phyloP scores from a whole-genome alignment of 495 filamentous ascomycete species.

The Penicillium fimorum region DNA sequence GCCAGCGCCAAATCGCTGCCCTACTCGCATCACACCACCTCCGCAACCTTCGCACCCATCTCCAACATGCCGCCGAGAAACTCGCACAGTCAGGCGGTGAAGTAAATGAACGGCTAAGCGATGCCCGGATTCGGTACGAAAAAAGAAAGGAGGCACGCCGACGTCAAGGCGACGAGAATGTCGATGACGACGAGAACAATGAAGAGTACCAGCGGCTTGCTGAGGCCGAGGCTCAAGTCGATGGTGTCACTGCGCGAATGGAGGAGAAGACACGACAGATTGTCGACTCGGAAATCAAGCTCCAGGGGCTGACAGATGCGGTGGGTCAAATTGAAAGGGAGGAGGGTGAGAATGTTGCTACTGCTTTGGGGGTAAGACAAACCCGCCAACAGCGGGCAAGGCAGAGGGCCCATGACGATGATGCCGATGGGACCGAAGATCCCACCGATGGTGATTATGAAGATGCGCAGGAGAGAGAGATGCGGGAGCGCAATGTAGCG shows the following conservation, averaged over 20 bases:
- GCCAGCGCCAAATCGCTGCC: slow-evolving; percentile 32
- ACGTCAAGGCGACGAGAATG: slow-evolving; percentile 10
- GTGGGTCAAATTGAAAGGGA: slow-evolving; percentile 36
- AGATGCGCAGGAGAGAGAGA: slow-evolving; percentile 21
- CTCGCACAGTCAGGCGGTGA: slow-evolving; percentile 46
- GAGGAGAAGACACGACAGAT: slow-evolving; percentile 40
- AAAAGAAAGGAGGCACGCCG: slow-evolving; percentile 22
- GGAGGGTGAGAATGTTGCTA: slow-evolving; percentile 14
- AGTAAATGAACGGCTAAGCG: slow-evolving; percentile 44
- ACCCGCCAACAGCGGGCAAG: slow-evolving; percentile 22
- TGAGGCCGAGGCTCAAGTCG: slow-evolving; percentile 29
- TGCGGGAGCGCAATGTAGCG: slow-evolving; percentile 19
- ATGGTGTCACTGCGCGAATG: slow-evolving; percentile 34
- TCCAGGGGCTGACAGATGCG: slow-evolving; percentile 34
- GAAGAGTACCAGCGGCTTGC: slow-evolving; percentile 29
- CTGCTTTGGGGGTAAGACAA: slow-evolving; percentile 14
- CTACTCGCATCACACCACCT: slow-evolving; percentile 34
- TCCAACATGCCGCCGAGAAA: slow-evolving; percentile 36
- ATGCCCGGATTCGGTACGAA: slow-evolving; percentile 35
- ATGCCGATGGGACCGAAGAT: slow-evolving; percentile 23
- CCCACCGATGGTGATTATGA: slow-evolving; percentile 34
- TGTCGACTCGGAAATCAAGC: slow-evolving; percentile 38
- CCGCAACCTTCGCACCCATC: slow-evolving; percentile 34
- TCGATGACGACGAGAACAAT: slow-evolving; percentile 12
- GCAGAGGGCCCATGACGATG: slow-evolving; percentile 18